Evolutionary conservation across 2,329 filamentous ascomycete genomes (phyloP), one percentile per base, ranked within the genome.

Genomic region (Fusarium bactridioides): DNA sequence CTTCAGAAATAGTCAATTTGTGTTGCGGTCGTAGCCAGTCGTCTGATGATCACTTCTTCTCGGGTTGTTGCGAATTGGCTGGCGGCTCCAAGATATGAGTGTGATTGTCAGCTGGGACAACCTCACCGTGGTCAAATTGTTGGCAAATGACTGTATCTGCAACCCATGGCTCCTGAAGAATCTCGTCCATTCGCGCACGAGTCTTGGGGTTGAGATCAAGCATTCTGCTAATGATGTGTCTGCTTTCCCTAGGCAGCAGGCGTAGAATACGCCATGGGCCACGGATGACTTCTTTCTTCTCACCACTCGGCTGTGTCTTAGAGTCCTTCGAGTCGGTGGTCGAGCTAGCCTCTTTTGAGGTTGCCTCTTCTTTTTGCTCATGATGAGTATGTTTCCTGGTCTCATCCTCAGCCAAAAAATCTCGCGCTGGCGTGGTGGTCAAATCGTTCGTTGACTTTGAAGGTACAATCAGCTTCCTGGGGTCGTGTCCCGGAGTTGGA

Each of bases 171-270:
- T 99, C 95, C 27, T 91, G 88, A 57, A 98, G 83, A 23, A 99
- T 93, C 78, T 99, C 94, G 29, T 92, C 87, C 85, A 99, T 92
- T 6, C 89, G 93, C 6, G 94, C 95, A 63, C 96, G 90, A 73
- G 92, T 92, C 78, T 90, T 92, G 0, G 95, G 94, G 77, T 97
- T 90, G 56, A 98, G 87, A 78, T 96, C 94, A 40, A 99, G 88
- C 96, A 99, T 99, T 64, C 93, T 89, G 48, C 94, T 92, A 61
- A 99, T 92, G 70, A 99, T 94, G 79, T 95, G 92, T 57, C 96
- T 88, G 73, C 92, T 97, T 82, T 98, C 96, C 67, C 95, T 88
- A 2, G 96, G 96, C 15, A 99, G 86, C 40, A 98, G 85, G 45
- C 96, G 90, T 35, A 99, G 85, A 47, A 99, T 88, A 51, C 96